Conservation (phyloP, 805 yeast genomes). For the Monosporozyma aerobia region DNA sequence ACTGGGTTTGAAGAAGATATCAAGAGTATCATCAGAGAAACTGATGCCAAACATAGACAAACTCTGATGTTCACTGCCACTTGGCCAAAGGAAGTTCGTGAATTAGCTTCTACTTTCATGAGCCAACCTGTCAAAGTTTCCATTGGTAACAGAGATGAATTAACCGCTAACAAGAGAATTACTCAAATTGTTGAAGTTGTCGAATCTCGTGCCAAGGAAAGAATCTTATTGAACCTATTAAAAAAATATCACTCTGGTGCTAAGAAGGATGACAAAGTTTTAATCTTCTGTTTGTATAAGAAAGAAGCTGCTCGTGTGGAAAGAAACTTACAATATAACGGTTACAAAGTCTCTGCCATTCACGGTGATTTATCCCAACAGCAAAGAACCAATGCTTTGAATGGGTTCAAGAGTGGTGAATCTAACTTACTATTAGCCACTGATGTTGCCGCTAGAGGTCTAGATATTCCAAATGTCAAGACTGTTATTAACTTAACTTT, state of each 20-base stretch:
- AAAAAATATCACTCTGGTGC: constrained; percentile 64
- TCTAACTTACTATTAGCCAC: constrained; percentile 81
- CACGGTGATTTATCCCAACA: constrained; percentile 93
- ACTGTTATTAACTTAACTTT: constrained; percentile 90
- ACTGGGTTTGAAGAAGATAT: constrained; percentile 98
- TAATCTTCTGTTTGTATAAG: constrained; percentile 90
- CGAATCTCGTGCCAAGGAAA: constrained; percentile 73
- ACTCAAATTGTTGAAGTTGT: constrained; percentile 89
- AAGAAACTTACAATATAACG: constrained; percentile 57
- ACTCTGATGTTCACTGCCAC: constrained; percentile 99
- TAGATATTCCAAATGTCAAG: constrained; percentile 95
- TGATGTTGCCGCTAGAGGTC: constrained; percentile 96
- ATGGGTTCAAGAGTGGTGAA: constrained; percentile 73
- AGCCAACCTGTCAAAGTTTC: constrained; percentile 77
- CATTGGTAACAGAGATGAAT: constrained; percentile 90
- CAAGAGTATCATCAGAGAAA: constrained; percentile 62
- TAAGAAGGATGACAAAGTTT: constrained; percentile 64
- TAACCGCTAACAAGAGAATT: constrained; percentile 89
- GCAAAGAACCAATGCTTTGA: constrained; percentile 83
- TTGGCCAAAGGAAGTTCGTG: constrained; percentile 98
- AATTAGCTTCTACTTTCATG: constrained; percentile 81
- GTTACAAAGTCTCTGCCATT: constrained; percentile 80
- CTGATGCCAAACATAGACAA: constrained; percentile 53
- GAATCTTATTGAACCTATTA: constrained; percentile 59
- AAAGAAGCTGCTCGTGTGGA: constrained; percentile 94